Percentiles rank a stretch among this genome's conserved stretches.
Evolutionary conservation across 2,329 filamentous ascomycete genomes (phyloP).

Genomic region (Pseudogymnoascus sp.): DNA sequence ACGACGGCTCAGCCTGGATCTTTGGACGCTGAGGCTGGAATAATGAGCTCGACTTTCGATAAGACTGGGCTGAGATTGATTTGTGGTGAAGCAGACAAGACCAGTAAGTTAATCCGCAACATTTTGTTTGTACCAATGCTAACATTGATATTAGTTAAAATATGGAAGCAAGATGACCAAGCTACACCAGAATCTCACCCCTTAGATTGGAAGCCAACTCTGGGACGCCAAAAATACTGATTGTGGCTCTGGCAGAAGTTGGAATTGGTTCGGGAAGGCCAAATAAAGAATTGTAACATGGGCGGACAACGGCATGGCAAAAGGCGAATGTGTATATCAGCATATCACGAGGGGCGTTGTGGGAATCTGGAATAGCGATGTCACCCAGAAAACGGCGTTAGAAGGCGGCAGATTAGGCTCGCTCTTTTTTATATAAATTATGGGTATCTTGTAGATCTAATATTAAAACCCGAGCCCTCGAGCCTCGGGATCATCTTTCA

Average conservation of each 20-base stretch:
- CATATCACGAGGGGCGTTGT: conserved; percentile 1
- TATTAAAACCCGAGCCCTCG: conserved; percentile 41
- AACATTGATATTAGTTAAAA: conserved; percentile 56
- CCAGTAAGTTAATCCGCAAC: conserved; percentile 45
- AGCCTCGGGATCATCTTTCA: conserved; percentile 81
- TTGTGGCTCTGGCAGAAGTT: not conserved
- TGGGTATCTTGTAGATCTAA: conserved; percentile 13
- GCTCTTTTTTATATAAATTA: conserved; percentile 4
- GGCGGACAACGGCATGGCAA: not conserved
- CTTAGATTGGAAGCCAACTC: conserved; percentile 79
- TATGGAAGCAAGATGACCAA: conserved; percentile 90
- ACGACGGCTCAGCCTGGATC: conserved; percentile 91
- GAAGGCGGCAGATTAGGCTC: conserved; percentile 7
- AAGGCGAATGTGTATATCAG: conserved; percentile 8
- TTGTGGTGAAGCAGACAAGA: conserved; percentile 94
- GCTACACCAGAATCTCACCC: conserved; percentile 90
- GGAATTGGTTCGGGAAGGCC: not conserved
- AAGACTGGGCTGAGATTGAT: conserved; percentile 81
- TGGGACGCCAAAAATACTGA: conserved; percentile 70
- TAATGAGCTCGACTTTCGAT: conserved; percentile 93
- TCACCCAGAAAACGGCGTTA: conserved; percentile 7
- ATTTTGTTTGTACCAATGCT: conserved; percentile 15
- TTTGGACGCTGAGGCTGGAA: conserved; percentile 84
- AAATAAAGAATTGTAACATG: not conserved
- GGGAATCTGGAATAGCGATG: conserved; percentile 8